A percentile compares a stretch with the other conserved stretches of the same genome.
phyloP scores from a whole-genome alignment of 225 moss, liverwort and hornwort species.

The Physcomitrellopsis africana region DNA sequence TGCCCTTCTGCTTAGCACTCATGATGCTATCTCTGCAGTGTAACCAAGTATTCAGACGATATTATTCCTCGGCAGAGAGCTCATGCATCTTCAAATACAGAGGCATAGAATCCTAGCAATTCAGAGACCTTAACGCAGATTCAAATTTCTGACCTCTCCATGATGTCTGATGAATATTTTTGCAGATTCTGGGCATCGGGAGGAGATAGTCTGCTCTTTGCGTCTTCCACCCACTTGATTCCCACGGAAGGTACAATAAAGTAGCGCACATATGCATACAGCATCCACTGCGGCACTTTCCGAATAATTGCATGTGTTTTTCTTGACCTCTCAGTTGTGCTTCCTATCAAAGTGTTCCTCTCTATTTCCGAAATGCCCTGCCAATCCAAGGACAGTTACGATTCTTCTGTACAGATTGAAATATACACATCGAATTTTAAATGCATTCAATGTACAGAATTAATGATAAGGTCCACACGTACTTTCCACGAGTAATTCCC shows the following conservation, averaged over 20 bases:
- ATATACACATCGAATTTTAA: not conserved
- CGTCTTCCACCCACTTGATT: conserved; percentile 48
- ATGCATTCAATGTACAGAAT: not conserved
- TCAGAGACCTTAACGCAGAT: not conserved
- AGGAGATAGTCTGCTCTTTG: conserved; percentile 44
- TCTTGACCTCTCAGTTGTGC: conserved; percentile 29
- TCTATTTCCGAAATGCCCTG: conserved; percentile 54
- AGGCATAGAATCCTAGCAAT: not conserved
- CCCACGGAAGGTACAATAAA: conserved; percentile 44
- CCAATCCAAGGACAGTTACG: conserved; percentile 5
- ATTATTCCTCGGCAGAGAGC: not conserved
- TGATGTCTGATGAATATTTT: conserved; percentile 25
- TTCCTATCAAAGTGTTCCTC: conserved; percentile 33
- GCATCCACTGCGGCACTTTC: conserved; percentile 54
- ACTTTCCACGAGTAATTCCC: conserved; percentile 71
- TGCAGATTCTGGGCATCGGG: conserved; percentile 44
- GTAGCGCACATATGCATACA: conserved; percentile 51
- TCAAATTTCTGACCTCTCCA: conserved; percentile 45
- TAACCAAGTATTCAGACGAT: conserved; percentile 8
- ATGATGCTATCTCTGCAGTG: conserved; percentile 53
- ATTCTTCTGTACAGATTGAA: not conserved
- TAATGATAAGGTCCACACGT: not conserved
- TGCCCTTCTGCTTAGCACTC: conserved; percentile 47
- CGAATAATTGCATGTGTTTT: conserved; percentile 24
- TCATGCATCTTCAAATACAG: not conserved